Evolutionary conservation across 2,329 filamentous ascomycete genomes (phyloP).

Genomic region (Fusarium chaquense): DNA sequence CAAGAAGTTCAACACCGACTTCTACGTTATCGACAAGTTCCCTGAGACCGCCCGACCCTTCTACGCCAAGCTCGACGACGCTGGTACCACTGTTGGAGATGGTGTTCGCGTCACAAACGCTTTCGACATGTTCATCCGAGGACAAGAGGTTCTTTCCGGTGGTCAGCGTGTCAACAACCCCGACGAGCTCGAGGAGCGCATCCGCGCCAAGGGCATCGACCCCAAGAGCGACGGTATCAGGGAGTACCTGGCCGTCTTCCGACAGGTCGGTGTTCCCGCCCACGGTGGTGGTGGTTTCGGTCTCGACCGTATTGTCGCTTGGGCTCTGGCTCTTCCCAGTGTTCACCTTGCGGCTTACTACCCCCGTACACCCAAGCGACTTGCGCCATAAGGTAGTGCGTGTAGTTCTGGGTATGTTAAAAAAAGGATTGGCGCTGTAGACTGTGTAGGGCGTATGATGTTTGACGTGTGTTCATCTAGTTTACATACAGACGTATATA

Average conservation of each 20-base stretch:
- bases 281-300: slow-evolving; percentile 93
- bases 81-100: slow-evolving; percentile 63
- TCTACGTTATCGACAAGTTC: slow-evolving; percentile 98
- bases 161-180: slow-evolving; percentile 92
- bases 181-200: slow-evolving; percentile 78
- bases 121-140: slow-evolving; percentile 89
- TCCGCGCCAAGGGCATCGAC: slow-evolving; percentile 84
- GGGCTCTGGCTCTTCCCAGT: slow-evolving; percentile 69
- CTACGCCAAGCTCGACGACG: slow-evolving; percentile 82
- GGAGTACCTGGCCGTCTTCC: slow-evolving; percentile 88
- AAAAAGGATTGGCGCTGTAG: neutral
- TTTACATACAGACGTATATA: neutral
- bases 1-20: slow-evolving; percentile 92
- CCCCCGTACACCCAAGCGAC: slow-evolving; percentile 70
- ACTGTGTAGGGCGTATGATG: neutral
- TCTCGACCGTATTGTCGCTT: slow-evolving; percentile 84
- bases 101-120: slow-evolving; percentile 69
- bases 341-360: slow-evolving; percentile 70
- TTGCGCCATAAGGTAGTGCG: slow-evolving; percentile 58
- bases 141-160: slow-evolving; percentile 92
- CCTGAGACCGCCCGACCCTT: slow-evolving; percentile 89
- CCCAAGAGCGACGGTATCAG: slow-evolving; percentile 81
- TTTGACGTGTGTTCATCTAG: neutral
- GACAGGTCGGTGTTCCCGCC: slow-evolving; percentile 82
- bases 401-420: neutral